Conservation (phyloP, 208 protist species). For the Plasmodiophora brassicae region DNA sequence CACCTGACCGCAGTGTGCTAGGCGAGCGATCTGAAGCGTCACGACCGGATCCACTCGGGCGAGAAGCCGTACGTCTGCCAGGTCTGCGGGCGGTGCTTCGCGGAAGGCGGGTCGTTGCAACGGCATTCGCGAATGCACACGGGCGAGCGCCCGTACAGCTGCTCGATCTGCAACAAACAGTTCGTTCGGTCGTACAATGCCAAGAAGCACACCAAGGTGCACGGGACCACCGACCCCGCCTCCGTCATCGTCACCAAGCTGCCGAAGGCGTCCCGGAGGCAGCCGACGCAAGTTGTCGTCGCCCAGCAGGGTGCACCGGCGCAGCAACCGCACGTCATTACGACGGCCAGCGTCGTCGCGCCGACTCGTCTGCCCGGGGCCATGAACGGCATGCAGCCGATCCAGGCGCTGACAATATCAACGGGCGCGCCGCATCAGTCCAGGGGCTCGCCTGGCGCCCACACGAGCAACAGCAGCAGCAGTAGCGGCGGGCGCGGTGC, state of each 20-base stretch:
- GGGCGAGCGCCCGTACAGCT: background rate
- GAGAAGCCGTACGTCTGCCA: constrained; percentile 4
- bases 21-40: background rate
- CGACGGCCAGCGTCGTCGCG: no score
- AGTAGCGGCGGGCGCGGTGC: no score
- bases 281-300: background rate
- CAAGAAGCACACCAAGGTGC: background rate
- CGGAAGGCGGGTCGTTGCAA: background rate
- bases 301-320: no score
- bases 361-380: no score
- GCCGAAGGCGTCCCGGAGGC: background rate
- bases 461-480: no score
- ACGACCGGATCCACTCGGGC: background rate
- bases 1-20: background rate
- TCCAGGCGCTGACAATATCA: no score
- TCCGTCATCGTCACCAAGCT: background rate
- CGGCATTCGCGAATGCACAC: constrained; percentile 11
- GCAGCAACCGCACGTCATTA: no score
- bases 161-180: background rate
- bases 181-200: background rate
- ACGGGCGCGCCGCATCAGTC: no score
- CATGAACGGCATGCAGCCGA: no score
- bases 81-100: constrained; percentile 11
- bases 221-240: background rate
- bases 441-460: no score